A percentile compares a stretch with the other conserved stretches of the same genome.
Conservation (phyloP, 2,329 filamentous ascomycete genomes). For the Graphiopsis chlorocephala region DNA sequence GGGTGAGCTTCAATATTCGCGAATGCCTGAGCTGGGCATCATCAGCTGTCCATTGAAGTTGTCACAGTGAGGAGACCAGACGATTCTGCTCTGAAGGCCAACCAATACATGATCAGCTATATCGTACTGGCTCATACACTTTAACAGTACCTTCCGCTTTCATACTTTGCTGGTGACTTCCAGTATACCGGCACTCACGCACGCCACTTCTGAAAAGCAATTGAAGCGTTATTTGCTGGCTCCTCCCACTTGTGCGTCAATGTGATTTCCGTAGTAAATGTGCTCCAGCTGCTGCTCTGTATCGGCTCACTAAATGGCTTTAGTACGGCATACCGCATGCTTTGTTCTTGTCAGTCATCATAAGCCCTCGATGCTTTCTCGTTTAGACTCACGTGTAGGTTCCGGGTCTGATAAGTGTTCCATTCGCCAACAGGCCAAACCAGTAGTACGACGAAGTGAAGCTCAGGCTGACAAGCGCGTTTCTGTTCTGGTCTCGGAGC, state of each 20-base stretch:
- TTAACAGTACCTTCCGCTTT: not conserved
- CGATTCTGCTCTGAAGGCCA: no score
- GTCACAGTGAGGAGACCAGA: not conserved
- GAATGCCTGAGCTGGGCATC: conserved; percentile 1
- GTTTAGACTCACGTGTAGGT: not conserved
- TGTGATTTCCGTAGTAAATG: not conserved
- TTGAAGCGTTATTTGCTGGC: not conserved
- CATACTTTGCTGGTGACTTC: no score
- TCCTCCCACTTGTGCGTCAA: not conserved
- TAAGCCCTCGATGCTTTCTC: not conserved
- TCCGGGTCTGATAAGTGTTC: not conserved
- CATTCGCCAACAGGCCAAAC: not conserved
- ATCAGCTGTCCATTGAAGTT: not conserved
- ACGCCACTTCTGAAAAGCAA: not conserved
- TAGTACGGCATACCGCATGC: not conserved
- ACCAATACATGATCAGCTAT: not conserved
- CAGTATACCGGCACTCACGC: not conserved
- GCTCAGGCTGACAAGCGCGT: not conserved
- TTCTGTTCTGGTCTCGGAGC: not conserved
- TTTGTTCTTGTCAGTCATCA: not conserved
- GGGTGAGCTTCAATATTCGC: not conserved
- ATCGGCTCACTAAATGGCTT: not conserved
- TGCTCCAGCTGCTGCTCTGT: not conserved
- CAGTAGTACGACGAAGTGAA: not conserved
- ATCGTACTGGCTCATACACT: not conserved